A percentile compares a stretch with the other conserved stretches of the same genome.
Conservation (phyloP, 495 filamentous ascomycete species). For the Aspergillus nidulans region DNA sequence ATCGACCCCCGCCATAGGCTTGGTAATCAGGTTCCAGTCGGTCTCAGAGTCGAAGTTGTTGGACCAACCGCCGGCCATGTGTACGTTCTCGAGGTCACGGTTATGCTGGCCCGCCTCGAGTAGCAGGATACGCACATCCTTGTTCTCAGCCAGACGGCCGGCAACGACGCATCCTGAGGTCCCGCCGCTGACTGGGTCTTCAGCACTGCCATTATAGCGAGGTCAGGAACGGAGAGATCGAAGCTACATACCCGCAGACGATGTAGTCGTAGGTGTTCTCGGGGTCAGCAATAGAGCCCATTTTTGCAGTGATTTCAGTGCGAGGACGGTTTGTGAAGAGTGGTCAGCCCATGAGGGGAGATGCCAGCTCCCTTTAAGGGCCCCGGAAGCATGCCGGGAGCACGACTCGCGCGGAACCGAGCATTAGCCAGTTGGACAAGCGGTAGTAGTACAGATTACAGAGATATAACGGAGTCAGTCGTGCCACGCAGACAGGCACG, state of each 20-base stretch:
- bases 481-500: too few species aligned
- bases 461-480: too few species aligned
- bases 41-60: conserved; percentile 47
- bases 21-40: conserved; percentile 54
- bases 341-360: too few species aligned
- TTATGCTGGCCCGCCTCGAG: conserved; percentile 51
- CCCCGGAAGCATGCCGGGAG: neutral
- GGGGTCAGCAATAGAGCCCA: conserved; percentile 3
- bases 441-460: too few species aligned
- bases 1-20: conserved; percentile 49
- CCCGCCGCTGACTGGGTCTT: conserved; percentile 44
- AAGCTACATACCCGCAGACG: conserved; percentile 28
- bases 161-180: conserved; percentile 59
- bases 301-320: neutral
- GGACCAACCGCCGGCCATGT: conserved; percentile 46
- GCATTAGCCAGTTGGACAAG: neutral
- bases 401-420: neutral
- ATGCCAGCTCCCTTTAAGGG: too few species aligned
- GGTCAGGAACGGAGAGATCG: neutral
- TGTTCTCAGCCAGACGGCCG: conserved; percentile 56
- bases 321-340: neutral
- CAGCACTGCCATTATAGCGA: neutral
- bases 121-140: conserved; percentile 47
- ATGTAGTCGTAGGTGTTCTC: conserved; percentile 30
- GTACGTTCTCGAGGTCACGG: conserved; percentile 42